Evolutionary conservation across 2,329 filamentous ascomycete genomes (phyloP).

Genomic region (Fusarium sp.): DNA sequence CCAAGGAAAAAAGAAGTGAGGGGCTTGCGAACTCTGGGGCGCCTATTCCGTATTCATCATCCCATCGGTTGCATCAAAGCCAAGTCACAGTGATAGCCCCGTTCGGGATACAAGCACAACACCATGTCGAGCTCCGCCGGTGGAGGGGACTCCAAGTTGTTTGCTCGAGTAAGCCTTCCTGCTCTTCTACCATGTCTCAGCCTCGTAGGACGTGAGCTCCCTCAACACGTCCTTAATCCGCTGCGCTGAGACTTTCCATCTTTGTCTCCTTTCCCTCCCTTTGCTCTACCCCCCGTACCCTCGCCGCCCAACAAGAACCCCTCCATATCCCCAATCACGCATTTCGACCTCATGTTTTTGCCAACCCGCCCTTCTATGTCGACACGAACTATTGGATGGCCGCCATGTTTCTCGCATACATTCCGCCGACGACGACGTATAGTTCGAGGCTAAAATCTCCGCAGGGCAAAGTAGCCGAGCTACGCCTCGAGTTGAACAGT

Average conservation of each 20-base stretch:
- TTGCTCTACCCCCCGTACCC: neutral
- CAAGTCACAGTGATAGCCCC: conserved; percentile 27
- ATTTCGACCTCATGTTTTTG: conserved; percentile 21
- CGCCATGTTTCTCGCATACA: conserved; percentile 63
- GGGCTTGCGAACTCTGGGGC: conserved; percentile 35
- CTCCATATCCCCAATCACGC: neutral
- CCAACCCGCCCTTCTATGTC: conserved; percentile 7
- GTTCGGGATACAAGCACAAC: conserved; percentile 44
- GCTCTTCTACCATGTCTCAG: conserved; percentile 30
- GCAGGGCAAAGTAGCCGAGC: conserved; percentile 98
- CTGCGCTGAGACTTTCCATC: conserved; percentile 12
- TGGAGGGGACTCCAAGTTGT: conserved; percentile 98
- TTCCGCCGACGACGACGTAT: conserved; percentile 54
- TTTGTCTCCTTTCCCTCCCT: conserved; percentile 6
- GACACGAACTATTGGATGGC: conserved; percentile 33
- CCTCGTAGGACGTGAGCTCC: conserved; percentile 25
- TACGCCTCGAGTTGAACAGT: conserved; percentile 91
- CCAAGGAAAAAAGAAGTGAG: conserved; percentile 36
- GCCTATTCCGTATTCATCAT: conserved; percentile 39
- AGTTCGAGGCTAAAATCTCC: conserved; percentile 62
- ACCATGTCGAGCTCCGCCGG: conserved; percentile 63
- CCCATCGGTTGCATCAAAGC: conserved; percentile 18
- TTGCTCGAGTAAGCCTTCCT: conserved; percentile 79
- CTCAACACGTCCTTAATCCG: conserved; percentile 11
- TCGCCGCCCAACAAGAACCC: neutral